Evolutionary conservation across 2,329 filamentous ascomycete species (phyloP), one percentile per base, ranked within the genome.

Genomic region (Epichloe sibirici): DNA sequence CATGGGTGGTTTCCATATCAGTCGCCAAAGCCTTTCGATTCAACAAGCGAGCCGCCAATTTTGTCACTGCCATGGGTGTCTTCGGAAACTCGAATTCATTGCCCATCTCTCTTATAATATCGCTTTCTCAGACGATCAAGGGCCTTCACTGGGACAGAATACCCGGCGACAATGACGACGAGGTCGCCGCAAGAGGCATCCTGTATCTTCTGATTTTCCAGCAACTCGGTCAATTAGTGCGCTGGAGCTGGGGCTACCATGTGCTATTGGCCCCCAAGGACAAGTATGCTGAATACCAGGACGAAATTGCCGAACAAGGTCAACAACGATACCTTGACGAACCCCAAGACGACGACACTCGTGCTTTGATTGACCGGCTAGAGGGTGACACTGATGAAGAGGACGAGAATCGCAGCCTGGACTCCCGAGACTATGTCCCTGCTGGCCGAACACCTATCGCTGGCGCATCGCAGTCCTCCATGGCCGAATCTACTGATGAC

Each of bases 51-150:
- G 87, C 90, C 43, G 81, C 85, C 58, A 98, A 98, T 71, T 98
- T 98, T 64, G 86, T 98, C 43, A 87, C 89, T 35, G 93, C 93
- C 51, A 98, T 98, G 93, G 90, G 88, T 39, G 79, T 97, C 48
- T 98, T 98, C 67, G 93, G 91, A 61, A 98, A 98, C 68, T 97
- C 91, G 37, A 98, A 98, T 70, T 97, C 93, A 17, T 78, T 98
- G 21, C 93, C 93, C 0, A 97, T 98, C 56, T 98, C 93, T 0
- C 82, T 98, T 52, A 90, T 98, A 56, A 79, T 97, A 53, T 96
- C 91, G 8, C 78, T 98, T 11, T 94, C 91, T 13, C 87, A 95
- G 65, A 98, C 93, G 0, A 77, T 98, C 53, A 82, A 85, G 61
- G 93, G 93, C 5, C 76, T 98, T 35, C 91, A 97, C 66, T 98